These are phyloP conservation scores for Dendrocalamus latiflorus DNA, from an alignment of 202 grass and related monocot genomes.

Conservation along the genomic window DNA sequence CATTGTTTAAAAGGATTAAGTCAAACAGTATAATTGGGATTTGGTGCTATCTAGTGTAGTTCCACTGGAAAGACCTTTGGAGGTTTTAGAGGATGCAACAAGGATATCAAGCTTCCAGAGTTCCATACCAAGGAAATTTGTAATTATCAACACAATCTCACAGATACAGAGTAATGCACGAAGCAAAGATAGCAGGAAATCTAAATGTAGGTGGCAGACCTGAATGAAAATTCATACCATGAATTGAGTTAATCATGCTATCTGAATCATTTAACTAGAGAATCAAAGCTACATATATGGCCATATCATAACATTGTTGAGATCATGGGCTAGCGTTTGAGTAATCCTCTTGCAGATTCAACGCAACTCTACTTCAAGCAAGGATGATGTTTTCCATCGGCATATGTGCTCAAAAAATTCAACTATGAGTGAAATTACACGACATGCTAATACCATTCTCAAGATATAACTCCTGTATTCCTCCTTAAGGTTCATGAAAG, in stretches of 20 bases:
- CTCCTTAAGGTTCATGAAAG: constrained; percentile 6
- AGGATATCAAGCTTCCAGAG: background rate
- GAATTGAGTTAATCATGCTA: background rate
- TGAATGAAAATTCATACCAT: background rate
- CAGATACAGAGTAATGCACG: background rate
- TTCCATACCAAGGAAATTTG: background rate
- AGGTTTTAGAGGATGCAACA: background rate
- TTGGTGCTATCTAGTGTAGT: background rate
- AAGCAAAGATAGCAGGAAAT: background rate
- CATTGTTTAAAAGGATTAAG: background rate
- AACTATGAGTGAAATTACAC: background rate
- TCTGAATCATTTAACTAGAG: background rate
- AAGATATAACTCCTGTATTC: background rate
- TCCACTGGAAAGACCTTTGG: background rate
- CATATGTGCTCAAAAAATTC: background rate
- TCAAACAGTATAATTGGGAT: background rate
- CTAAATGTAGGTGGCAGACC: background rate
- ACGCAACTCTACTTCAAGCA: background rate
- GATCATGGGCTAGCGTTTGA: background rate
- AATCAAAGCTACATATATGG: background rate
- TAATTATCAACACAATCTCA: background rate
- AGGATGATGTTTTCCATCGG: background rate
- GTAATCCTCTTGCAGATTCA: background rate
- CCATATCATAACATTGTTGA: background rate
- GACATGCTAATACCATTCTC: background rate